Evolutionary conservation across 2,329 filamentous ascomycete species (phyloP), one percentile per base, ranked within the genome.

Genomic region (Colletotrichum liriopes): DNA sequence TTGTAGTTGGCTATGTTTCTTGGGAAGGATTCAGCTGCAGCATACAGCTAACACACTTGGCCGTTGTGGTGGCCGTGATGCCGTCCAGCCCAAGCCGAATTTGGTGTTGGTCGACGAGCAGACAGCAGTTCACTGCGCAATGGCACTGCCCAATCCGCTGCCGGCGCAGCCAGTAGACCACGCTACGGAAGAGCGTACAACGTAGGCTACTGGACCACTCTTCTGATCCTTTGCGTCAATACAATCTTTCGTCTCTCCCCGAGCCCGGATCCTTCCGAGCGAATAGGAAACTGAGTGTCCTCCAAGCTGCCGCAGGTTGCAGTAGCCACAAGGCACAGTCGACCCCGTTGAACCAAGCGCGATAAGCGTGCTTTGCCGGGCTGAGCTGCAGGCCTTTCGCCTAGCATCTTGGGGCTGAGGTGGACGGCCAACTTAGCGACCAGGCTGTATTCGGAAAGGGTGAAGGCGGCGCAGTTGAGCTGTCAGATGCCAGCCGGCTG

Each of bases 401-500:
- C 16, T 35, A 32, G 61, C 37, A n/a, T 54, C n/a, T 18, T 23
- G 55, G 45, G 55, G 67, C 67, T 66, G 45, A 59, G 23, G 29
- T 26, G 43, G 26, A 16, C n/a, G 26, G 32, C 35, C 39, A 41
- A 35, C 8, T 5, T 41, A 43, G 43, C 26, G 16, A 45, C 67
- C 55, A 60, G 62, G 12, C 47, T 52, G 18, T 16, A 60, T 60
- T 32, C 32, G 63, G 60, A 29, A 23, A 45, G 47, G 29, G 14
- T 29, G n/a, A 51, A 39, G 54, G 68, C 65, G 64, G 68, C 51
- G 68, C 68, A 68, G 68, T 56, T 35, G 41, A 23, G 35, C 32
- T 58, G 68, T 71, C 68, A 71, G 64, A 67, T 26, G 51, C 51
- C 51, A 49, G n/a, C 26, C 20, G 32, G 23, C 61, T 52, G 37